Percentiles rank a stretch among this genome's conserved stretches.
phyloP scores from a whole-genome alignment of 2,329 filamentous ascomycete genomes.

The Aspergillus sp. region DNA sequence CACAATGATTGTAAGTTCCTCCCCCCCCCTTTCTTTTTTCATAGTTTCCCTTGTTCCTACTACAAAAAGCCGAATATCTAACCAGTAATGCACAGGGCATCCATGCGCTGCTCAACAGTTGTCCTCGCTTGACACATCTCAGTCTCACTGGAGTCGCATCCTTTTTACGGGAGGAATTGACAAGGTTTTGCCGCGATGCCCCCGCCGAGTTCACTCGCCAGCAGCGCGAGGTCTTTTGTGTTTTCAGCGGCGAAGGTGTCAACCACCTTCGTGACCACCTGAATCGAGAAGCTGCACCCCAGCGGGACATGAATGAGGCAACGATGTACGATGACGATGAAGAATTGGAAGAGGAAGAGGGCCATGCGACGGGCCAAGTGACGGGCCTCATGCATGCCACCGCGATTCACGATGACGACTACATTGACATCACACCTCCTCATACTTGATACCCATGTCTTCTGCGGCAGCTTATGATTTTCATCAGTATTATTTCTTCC shows the following conservation, averaged over 20 bases:
- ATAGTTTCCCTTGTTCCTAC: neutral
- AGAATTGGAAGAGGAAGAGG: constrained; percentile 45
- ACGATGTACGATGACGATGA: constrained; percentile 48
- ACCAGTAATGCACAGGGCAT: constrained; percentile 66
- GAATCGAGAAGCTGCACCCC: constrained; percentile 50
- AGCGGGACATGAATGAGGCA: constrained; percentile 35
- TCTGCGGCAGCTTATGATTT: constrained; percentile 19
- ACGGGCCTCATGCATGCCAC: constrained; percentile 44
- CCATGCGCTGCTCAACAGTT: constrained; percentile 82
- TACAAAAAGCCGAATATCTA: neutral
- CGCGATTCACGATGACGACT: constrained; percentile 43
- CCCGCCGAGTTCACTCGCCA: constrained; percentile 92
- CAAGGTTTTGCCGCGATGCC: constrained; percentile 80
- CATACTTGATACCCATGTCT: constrained; percentile 36
- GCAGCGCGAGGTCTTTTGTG: constrained; percentile 93
- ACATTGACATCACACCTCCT: constrained; percentile 38
- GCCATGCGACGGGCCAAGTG: constrained; percentile 41
- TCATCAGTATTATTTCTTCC: neutral
- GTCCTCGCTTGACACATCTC: constrained; percentile 87
- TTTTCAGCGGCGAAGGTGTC: constrained; percentile 90
- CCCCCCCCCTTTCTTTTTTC: too few relatives aligned
- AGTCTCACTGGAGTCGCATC: constrained; percentile 91
- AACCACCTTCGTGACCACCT: constrained; percentile 74
- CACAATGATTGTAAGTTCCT: constrained; percentile 67
- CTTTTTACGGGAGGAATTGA: constrained; percentile 86